Evolutionary conservation across 1,284 basidiomycete species (phyloP).

Genomic region (Sporisorium sorghi): DNA sequence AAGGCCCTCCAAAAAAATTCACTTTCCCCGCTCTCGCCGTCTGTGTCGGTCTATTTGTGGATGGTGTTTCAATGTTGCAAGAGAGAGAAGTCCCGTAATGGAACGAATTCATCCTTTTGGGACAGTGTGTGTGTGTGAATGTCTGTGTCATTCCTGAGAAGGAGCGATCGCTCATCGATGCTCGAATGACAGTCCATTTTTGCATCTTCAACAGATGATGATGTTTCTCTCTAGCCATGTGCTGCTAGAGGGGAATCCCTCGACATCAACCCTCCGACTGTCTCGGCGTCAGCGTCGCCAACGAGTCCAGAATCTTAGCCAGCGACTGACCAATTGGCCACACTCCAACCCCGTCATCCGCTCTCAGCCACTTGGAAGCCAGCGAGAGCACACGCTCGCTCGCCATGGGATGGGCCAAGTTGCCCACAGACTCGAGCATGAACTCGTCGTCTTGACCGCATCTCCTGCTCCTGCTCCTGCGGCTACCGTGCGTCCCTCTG

Average conservation of each 20-base stretch:
- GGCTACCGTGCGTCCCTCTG: not conserved
- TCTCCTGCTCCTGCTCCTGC: not conserved
- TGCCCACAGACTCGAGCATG: constrained; percentile 75
- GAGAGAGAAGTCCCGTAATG: no score
- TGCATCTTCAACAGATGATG: no score
- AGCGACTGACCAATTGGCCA: constrained; percentile 28
- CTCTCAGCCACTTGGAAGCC: constrained; percentile 20
- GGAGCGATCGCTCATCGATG: no score
- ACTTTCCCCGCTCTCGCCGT: not conserved
- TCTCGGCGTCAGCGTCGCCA: constrained; percentile 7
- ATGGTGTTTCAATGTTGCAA: no score
- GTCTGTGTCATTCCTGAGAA: no score
- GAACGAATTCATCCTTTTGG: no score
- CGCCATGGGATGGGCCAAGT: constrained; percentile 16
- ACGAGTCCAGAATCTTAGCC: constrained; percentile 27
- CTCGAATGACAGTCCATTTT: no score
- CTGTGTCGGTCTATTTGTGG: no score
- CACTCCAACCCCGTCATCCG: constrained; percentile 12
- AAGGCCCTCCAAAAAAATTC: not conserved
- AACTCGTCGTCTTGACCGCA: constrained; percentile 69
- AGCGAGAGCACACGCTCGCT: constrained; percentile 13
- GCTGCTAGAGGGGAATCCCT: no score
- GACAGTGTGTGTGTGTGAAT: no score
- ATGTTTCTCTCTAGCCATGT: no score
- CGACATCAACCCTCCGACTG: no score